These are phyloP conservation scores for Xerocomellus chrysenteron DNA, from an alignment of 768 basidiomycete species.

Conservation along the genomic window DNA sequence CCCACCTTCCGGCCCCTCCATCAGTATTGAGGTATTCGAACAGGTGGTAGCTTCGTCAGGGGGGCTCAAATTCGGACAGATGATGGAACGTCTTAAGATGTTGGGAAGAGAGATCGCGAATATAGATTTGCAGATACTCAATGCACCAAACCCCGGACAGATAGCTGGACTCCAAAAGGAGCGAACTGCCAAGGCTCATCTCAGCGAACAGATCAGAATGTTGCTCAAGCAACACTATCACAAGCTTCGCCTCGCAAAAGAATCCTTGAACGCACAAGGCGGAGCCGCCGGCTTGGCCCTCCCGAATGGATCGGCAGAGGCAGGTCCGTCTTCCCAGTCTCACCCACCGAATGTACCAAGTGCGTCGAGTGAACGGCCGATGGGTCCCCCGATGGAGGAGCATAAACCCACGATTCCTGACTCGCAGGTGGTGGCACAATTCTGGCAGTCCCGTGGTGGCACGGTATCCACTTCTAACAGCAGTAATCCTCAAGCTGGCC, in stretches of 20 bases:
- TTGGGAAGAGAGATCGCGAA: conserved; percentile 17
- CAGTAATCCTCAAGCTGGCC: conserved; percentile 15
- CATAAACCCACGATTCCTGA: conserved; percentile 20
- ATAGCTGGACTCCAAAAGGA: conserved; percentile 13
- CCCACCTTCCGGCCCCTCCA: conserved; percentile 8
- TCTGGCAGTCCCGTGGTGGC: conserved; percentile 31
- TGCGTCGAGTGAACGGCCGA: conserved; percentile 4
- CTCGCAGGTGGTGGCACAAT: conserved; percentile 25
- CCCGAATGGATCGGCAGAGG: conserved; percentile 7
- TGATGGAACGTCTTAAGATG: conserved; percentile 22
- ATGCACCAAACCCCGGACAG: conserved; percentile 21
- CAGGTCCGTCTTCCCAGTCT: conserved; percentile 12
- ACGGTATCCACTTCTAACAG: conserved; percentile 1
- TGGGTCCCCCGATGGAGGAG: conserved; percentile 15
- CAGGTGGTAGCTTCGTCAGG: conserved; percentile 7
- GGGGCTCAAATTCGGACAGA: conserved; percentile 18
- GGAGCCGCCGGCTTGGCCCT: not conserved
- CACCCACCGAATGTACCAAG: conserved; percentile 3
- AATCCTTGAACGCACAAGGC: conserved; percentile 1
- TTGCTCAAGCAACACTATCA: conserved; percentile 17
- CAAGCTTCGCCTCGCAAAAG: conserved; percentile 12
- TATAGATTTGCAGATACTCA: conserved; percentile 16
- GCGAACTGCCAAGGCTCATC: not conserved
- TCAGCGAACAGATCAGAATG: conserved; percentile 13
- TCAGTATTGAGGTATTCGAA: conserved; percentile 13